These are phyloP conservation scores for Ascochyta pisi DNA, from an alignment of 2,329 filamentous ascomycete genomes.

Conservation along the genomic window DNA sequence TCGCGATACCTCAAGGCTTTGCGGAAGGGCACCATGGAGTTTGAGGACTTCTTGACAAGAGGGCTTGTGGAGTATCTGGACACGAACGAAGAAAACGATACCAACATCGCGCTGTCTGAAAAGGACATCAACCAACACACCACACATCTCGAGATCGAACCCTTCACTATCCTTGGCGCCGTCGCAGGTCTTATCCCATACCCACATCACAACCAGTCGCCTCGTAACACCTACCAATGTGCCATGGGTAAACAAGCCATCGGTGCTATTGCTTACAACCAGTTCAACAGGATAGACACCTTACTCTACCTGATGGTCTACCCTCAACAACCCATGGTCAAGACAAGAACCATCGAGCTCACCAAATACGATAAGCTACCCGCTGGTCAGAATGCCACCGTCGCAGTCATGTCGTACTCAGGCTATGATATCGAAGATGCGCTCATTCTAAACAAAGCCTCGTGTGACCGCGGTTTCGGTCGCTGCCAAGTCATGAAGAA, in stretches of 20 bases:
- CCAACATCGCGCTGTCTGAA: slow-evolving; percentile 90
- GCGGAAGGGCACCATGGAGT: slow-evolving; percentile 82
- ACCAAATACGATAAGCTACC: slow-evolving; percentile 97
- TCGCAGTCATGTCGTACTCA: slow-evolving; percentile 99
- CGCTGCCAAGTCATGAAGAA: slow-evolving; percentile 99
- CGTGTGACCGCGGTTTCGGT: slow-evolving; percentile 91
- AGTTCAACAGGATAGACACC: slow-evolving; percentile 96
- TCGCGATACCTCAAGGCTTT: slow-evolving; percentile 79
- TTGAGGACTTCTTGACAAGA: slow-evolving; percentile 90
- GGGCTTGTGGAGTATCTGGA: slow-evolving; percentile 96
- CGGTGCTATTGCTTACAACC: slow-evolving; percentile 96
- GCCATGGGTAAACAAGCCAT: slow-evolving; percentile 99
- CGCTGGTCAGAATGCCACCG: slow-evolving; percentile 94
- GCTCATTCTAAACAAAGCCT: slow-evolving; percentile 94
- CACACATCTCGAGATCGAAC: slow-evolving; percentile 96
- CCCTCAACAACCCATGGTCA: slow-evolving; percentile 96
- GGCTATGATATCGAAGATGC: slow-evolving; percentile 99
- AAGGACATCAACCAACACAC: slow-evolving; percentile 80
- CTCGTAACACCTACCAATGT: slow-evolving; percentile 97
- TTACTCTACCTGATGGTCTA: slow-evolving; percentile 97
- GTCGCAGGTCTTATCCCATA: slow-evolving; percentile 97
- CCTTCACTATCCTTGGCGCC: slow-evolving; percentile 93
- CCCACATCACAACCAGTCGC: slow-evolving; percentile 98
- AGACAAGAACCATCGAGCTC: slow-evolving; percentile 94
- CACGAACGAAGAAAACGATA: slow-evolving; percentile 97